Evolutionary conservation across 1,284 basidiomycete species (phyloP), one percentile per base, ranked within the genome.

Genomic region (Athelia psychrophila): DNA sequence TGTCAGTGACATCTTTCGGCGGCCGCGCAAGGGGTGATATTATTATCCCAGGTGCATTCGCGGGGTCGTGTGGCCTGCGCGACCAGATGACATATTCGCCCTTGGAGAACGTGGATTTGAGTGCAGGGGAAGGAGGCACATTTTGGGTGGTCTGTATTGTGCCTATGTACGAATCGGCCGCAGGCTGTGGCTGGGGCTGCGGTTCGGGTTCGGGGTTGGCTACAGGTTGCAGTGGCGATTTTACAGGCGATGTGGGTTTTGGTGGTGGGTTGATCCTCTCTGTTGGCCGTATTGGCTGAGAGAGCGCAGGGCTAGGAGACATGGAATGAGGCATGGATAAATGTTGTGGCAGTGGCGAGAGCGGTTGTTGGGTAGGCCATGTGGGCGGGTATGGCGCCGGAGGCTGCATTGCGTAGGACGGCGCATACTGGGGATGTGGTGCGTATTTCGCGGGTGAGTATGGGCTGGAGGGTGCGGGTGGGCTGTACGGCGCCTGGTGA

Each of bases 71-170:
- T 0, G 86, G 86, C 25, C 84, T 77, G 23, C 78, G 76, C 0
- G 86, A 86, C 85, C 85, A 88, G 30, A 88, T 77, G 9, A 79
- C 83, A 72, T 76, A 84, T 32, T 65, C 56, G 33, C 49, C 55
- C 16, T 60, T 61, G 54, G 44, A 27, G 44, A 46, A 46, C 6
- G 23, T 27, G n/a, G 27, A 30, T 30, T 30, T 23, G 10, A 4
- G 25, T 10, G 44, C 15, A 6, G 44, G 24, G 9, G 44, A 46
- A 10, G 44, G 24, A 19, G 25, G n/a, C 9, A 20, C 6, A n/a
- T 27, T 42, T 18, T 42, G 22, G 8, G 44, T 23, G 8, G 16
- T 46, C 22, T n/a, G 22, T 46, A 46, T 18, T 24, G 44, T 27
- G 15, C 30, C 33, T 16, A 48, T 16, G 30, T 48, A 35, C 30